Conservation (phyloP, 2,329 filamentous ascomycete genomes). For the Alternaria panax region DNA sequence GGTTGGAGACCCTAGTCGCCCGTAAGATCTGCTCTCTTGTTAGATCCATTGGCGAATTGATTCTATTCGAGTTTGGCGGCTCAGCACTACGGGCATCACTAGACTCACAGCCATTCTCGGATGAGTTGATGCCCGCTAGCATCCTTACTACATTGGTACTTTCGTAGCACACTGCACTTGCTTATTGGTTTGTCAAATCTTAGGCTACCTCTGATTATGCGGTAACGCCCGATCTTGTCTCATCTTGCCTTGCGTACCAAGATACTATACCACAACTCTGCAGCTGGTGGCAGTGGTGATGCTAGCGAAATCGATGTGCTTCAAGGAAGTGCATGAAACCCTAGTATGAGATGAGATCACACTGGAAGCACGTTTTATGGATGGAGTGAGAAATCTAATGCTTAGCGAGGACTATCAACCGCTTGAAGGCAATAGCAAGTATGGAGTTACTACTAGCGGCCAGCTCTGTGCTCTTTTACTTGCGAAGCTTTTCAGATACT, state of each 20-base stretch:
- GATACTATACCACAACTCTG: too few relatives aligned
- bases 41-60: not conserved
- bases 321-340: too few relatives aligned
- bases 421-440: constrained; percentile 9
- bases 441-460: not conserved
- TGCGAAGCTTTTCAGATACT: constrained; percentile 1
- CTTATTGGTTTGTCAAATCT: not conserved
- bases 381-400: not conserved
- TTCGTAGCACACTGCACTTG: not conserved
- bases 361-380: not conserved
- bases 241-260: too few relatives aligned
- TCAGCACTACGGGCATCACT: not conserved
- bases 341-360: too few relatives aligned
- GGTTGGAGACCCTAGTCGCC: not conserved
- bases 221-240: not conserved
- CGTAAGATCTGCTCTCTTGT: not conserved
- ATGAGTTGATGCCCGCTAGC: not conserved
- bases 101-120: not conserved
- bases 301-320: too few relatives aligned
- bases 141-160: not conserved
- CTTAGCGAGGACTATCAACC: constrained; percentile 6
- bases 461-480: not conserved
- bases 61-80: not conserved
- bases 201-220: not conserved
- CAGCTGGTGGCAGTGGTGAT: too few relatives aligned